Evolutionary conservation across 805 yeast species (phyloP).

Genomic region (Babjeviella inositovora): DNA sequence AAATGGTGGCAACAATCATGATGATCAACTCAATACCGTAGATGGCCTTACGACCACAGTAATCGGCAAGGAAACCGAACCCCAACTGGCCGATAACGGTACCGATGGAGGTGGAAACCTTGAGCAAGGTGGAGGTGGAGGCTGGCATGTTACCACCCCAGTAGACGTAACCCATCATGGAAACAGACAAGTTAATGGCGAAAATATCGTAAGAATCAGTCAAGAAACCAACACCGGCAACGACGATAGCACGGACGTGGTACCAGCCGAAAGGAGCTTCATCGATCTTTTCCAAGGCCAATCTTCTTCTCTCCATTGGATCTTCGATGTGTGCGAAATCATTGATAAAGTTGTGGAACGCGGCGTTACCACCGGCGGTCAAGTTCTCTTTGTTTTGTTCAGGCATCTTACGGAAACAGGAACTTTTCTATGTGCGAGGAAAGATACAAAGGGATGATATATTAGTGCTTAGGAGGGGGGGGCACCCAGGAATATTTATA

Average conservation of each 20-base stretch:
- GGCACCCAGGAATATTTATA: no score
- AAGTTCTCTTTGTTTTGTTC: no score
- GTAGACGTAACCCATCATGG: slow-evolving; percentile 67
- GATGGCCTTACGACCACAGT: slow-evolving; percentile 71
- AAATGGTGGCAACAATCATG: slow-evolving; percentile 65
- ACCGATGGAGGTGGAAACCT: slow-evolving; percentile 87
- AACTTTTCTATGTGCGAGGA: no score
- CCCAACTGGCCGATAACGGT: slow-evolving; percentile 83
- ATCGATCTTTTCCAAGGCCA: slow-evolving; percentile 74
- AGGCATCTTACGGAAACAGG: no score
- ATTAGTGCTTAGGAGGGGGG: no score
- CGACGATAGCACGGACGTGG: slow-evolving; percentile 65
- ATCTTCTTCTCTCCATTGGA: slow-evolving; percentile 76
- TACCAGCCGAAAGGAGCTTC: slow-evolving; percentile 71
- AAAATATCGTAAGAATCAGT: slow-evolving; percentile 90
- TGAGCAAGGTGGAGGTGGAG: slow-evolving; percentile 61
- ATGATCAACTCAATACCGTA: slow-evolving; percentile 79
- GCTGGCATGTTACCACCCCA: slow-evolving; percentile 52
- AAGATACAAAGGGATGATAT: no score
- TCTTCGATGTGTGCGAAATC: slow-evolving; percentile 74
- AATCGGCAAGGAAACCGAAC: slow-evolving; percentile 74
- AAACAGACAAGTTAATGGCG: slow-evolving; percentile 69
- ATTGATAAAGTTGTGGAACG: slow-evolving; percentile 69
- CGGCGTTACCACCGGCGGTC: slow-evolving; percentile 87
- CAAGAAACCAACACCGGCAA: slow-evolving; percentile 89